These are phyloP conservation scores for Termitomyces sp. DNA, from an alignment of 768 basidiomycete species.

Conservation along the genomic window DNA sequence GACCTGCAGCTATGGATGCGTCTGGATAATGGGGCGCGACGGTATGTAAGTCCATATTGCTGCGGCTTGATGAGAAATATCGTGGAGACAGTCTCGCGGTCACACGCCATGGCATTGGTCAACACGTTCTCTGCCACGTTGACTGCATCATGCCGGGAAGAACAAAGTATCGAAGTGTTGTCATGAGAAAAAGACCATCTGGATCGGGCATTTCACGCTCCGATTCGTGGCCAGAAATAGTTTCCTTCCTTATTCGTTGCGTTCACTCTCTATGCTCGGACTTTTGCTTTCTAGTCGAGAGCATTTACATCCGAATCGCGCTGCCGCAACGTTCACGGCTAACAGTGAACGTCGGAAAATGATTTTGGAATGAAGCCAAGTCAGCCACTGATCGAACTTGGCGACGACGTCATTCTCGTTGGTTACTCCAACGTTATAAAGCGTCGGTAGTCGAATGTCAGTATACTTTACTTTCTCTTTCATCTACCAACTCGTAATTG, in stretches of 20 bases:
- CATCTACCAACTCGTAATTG: background rate
- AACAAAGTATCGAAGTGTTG: background rate
- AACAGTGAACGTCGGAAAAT: background rate
- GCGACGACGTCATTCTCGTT: conserved; percentile 9
- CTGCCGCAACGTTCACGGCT: background rate
- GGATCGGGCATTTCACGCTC: background rate
- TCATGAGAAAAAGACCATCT: too few relatives aligned
- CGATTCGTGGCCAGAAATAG: too few relatives aligned
- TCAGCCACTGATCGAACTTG: background rate
- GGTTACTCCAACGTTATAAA: conserved; percentile 6
- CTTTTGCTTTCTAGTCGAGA: background rate
- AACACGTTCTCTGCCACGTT: background rate
- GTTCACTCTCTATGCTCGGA: too few relatives aligned
- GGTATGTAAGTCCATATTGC: background rate
- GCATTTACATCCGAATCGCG: background rate
- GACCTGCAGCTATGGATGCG: background rate
- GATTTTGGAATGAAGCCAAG: background rate
- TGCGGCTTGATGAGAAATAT: background rate
- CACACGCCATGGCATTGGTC: background rate
- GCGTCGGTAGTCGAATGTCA: background rate
- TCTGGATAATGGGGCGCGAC: background rate
- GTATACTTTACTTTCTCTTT: background rate
- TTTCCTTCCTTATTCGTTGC: too few relatives aligned
- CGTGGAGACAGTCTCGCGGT: background rate
- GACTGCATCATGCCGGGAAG: background rate